Conservation (phyloP, 768 basidiomycete species). For the Russula compacta region DNA sequence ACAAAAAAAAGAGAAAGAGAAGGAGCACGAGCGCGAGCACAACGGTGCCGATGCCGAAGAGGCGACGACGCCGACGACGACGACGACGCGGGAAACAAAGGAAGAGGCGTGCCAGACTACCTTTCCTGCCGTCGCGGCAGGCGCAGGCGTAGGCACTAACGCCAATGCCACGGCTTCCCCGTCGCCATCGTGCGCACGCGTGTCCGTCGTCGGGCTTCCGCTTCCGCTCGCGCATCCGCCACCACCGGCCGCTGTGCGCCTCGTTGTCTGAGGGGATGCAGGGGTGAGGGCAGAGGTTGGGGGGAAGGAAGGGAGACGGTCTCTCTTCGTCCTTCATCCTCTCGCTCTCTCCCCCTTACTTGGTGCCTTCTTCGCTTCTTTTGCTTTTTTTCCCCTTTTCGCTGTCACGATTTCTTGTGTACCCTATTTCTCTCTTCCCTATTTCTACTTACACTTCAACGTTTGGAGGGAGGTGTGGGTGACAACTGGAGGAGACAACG, state of each 20-base stretch:
- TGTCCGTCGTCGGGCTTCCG: conserved; percentile 9
- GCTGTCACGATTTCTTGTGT: neutral
- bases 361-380: neutral
- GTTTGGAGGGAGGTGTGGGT: no score
- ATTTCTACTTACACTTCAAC: neutral
- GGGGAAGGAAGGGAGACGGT: neutral
- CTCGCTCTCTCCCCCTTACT: neutral
- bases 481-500: no score
- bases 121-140: neutral
- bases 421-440: neutral
- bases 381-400: neutral
- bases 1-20: neutral
- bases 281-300: neutral
- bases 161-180: neutral
- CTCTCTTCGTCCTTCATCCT: neutral
- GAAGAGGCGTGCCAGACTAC: neutral
- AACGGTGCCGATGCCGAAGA: neutral
- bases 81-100: neutral
- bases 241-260: neutral
- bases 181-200: neutral
- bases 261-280: neutral
- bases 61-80: no score
- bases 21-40: neutral
- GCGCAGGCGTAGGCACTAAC: neutral
- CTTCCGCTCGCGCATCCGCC: neutral